A percentile compares a stretch with the other conserved stretches of the same genome.
Conservation (phyloP, 805 yeast genomes). For the Candida succiphila region DNA sequence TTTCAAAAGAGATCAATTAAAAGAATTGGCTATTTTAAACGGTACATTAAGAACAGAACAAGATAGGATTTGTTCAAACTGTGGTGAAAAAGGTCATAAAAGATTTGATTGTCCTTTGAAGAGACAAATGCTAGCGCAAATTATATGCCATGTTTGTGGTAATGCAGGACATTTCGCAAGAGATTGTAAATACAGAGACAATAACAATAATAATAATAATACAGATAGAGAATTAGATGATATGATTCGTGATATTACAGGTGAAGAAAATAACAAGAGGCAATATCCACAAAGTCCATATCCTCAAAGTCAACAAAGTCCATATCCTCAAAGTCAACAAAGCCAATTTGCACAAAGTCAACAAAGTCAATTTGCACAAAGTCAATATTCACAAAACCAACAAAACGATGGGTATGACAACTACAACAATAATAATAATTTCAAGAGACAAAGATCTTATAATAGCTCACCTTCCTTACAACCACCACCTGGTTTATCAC, state of each 20-base stretch:
- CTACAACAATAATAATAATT: neutral
- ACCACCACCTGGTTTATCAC: slow-evolving; percentile 10
- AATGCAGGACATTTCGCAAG: slow-evolving; percentile 77
- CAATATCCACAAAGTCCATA: slow-evolving; percentile 1
- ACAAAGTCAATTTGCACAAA: slow-evolving; percentile 1
- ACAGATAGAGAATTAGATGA: slow-evolving; percentile 41
- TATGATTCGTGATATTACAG: slow-evolving; percentile 39
- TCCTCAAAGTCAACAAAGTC: slow-evolving; percentile 1
- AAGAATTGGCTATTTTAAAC: slow-evolving; percentile 87
- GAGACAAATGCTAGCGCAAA: slow-evolving; percentile 12
- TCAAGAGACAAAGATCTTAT: slow-evolving; percentile 1
- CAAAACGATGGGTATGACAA: neutral
- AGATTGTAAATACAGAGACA: slow-evolving; percentile 56
- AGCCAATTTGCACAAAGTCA: neutral
- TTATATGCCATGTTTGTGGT: slow-evolving; percentile 75
- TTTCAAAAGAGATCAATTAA: slow-evolving; percentile 77
- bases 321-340: no score
- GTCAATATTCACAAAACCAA: neutral
- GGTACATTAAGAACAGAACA: slow-evolving; percentile 81
- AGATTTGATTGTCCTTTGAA: slow-evolving; percentile 55
- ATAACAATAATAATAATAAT: slow-evolving; percentile 7
- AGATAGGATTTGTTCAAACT: slow-evolving; percentile 48
- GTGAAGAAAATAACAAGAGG: slow-evolving; percentile 12
- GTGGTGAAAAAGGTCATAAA: slow-evolving; percentile 61
- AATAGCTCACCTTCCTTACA: slow-evolving; percentile 5